These are phyloP conservation scores for Kandelia obovata DNA, from an alignment of 345 rosid species.

Conservation along the genomic window DNA sequence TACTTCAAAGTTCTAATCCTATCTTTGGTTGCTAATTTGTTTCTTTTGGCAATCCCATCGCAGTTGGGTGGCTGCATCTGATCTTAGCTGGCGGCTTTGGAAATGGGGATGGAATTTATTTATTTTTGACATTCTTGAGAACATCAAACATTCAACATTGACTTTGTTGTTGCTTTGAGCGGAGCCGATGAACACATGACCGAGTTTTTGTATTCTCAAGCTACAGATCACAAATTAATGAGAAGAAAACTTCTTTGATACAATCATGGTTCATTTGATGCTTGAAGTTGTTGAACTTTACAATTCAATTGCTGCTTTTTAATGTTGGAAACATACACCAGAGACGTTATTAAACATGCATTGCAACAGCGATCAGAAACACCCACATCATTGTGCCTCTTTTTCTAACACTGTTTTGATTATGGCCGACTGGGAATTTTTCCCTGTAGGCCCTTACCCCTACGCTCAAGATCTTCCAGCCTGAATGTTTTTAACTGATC, in stretches of 20 bases:
- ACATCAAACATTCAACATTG: slow-evolving; percentile 39
- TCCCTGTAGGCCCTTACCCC: slow-evolving; percentile 78
- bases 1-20: not conserved
- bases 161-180: slow-evolving; percentile 4
- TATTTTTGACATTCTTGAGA: not conserved
- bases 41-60: slow-evolving; percentile 4
- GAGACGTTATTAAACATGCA: slow-evolving; percentile 52
- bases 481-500: slow-evolving; percentile 69
- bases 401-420: slow-evolving; percentile 48
- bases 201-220: too few species aligned
- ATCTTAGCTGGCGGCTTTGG: not conserved
- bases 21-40: slow-evolving; percentile 2
- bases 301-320: slow-evolving; percentile 23
- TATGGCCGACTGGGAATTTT: slow-evolving; percentile 70
- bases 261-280: too few species aligned
- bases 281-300: too few species aligned
- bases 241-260: too few species aligned
- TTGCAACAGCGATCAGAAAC: slow-evolving; percentile 52
- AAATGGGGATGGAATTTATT: not conserved
- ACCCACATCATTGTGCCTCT: slow-evolving; percentile 29
- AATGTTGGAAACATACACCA: slow-evolving; percentile 76
- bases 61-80: slow-evolving; percentile 31
- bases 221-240: too few species aligned
- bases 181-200: too few species aligned
- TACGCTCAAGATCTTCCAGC: slow-evolving; percentile 70